A percentile compares a stretch with the other conserved stretches of the same genome.
phyloP scores from a whole-genome alignment of 2,329 filamentous ascomycete genomes.

The Fusarium multiceps region DNA sequence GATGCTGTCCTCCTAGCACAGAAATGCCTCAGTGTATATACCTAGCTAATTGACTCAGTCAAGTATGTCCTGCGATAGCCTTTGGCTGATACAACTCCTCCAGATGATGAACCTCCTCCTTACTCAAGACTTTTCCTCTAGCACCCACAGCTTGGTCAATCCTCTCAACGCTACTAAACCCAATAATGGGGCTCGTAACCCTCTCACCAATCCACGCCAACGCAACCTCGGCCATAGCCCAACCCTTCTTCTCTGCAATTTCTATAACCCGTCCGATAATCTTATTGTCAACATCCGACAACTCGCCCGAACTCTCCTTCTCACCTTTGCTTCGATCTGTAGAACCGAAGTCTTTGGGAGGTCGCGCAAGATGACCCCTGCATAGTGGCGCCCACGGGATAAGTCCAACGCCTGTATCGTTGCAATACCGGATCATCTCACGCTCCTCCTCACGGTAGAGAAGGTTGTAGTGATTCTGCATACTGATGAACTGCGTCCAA shows the following conservation, averaged over 20 bases:
- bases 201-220: slow-evolving; percentile 32
- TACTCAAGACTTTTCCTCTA: slow-evolving; percentile 11
- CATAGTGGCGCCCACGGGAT: slow-evolving; percentile 41
- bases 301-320: slow-evolving; percentile 19
- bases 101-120: slow-evolving; percentile 22
- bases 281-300: slow-evolving; percentile 19
- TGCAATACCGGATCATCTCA: slow-evolving; percentile 57
- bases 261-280: slow-evolving; percentile 27
- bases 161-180: slow-evolving; percentile 32
- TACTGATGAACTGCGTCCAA: slow-evolving; percentile 67
- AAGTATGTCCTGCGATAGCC: slow-evolving; percentile 18
- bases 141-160: slow-evolving; percentile 33
- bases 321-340: slow-evolving; percentile 31
- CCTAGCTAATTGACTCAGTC: fast-evolving
- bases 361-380: slow-evolving; percentile 29
- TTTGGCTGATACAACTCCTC: slow-evolving; percentile 36
- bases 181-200: slow-evolving; percentile 29
- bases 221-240: slow-evolving; percentile 35
- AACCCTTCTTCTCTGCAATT: slow-evolving; percentile 8
- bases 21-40: too few relatives aligned
- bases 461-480: slow-evolving; percentile 68
- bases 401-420: slow-evolving; percentile 45
- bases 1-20: fast-evolving
- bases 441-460: slow-evolving; percentile 69
- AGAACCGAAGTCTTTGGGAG: slow-evolving; percentile 12